phyloP scores from a whole-genome alignment of 371 early-diverging fungal species.

The Batkoa obscura region DNA sequence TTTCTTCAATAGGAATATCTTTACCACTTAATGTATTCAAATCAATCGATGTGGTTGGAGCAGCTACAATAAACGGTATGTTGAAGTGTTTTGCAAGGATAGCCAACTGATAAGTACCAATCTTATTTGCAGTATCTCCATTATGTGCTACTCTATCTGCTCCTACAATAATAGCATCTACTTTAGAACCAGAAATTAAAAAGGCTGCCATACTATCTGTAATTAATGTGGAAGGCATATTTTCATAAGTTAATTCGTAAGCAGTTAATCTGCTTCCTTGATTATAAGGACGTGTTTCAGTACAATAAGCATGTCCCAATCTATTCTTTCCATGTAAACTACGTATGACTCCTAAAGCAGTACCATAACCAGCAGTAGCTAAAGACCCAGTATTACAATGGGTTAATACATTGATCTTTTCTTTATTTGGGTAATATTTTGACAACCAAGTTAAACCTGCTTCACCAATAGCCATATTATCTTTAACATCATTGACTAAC shows the following conservation, averaged over 20 bases:
- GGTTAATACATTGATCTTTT: conserved; percentile 50
- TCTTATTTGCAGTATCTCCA: conserved; percentile 96
- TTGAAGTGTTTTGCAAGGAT: conserved; percentile 69
- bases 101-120: conserved; percentile 92
- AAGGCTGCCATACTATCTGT: conserved; percentile 85
- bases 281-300: conserved; percentile 94
- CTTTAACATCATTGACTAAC: conserved; percentile 66
- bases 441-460: conserved; percentile 52
- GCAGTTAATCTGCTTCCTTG: conserved; percentile 90
- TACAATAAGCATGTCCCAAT: conserved; percentile 71
- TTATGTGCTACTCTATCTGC: conserved; percentile 93
- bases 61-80: conserved; percentile 85
- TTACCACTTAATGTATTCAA: conserved; percentile 39
- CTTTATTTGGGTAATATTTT: not conserved
- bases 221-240: conserved; percentile 75
- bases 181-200: conserved; percentile 31
- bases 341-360: conserved; percentile 78
- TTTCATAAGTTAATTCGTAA: conserved; percentile 81
- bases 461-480: conserved; percentile 74
- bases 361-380: conserved; percentile 73
- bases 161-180: conserved; percentile 81
- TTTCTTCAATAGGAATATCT: conserved; percentile 74
- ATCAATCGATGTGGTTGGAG: conserved; percentile 85
- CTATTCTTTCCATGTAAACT: conserved; percentile 31
- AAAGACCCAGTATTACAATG: conserved; percentile 93